Conservation (phyloP, 2,329 filamentous ascomycete genomes). For the Aspergillus pseudoterreus region DNA sequence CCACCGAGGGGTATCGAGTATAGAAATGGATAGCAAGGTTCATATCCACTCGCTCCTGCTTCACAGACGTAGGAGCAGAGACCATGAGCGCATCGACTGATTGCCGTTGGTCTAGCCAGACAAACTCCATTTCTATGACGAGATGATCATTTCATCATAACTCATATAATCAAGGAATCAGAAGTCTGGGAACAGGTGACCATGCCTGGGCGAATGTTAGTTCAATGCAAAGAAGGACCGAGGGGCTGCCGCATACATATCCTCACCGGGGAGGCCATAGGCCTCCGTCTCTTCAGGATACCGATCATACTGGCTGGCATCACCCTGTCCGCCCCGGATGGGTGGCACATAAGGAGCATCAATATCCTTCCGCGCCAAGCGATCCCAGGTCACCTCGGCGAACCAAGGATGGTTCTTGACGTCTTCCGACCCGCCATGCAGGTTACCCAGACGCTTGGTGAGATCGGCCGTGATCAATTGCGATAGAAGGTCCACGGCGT, state of each 20-base stretch:
- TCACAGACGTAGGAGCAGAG: not conserved
- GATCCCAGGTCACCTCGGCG: constrained; percentile 94
- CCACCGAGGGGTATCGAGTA: constrained; percentile 5
- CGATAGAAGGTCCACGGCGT: constrained; percentile 88
- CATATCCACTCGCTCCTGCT: not conserved
- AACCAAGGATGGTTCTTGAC: constrained; percentile 98
- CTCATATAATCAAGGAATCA: constrained; percentile 41
- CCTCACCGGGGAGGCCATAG: constrained; percentile 74
- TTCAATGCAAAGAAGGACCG: not conserved
- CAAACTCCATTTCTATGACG: constrained; percentile 9
- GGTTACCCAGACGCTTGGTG: constrained; percentile 89
- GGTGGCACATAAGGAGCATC: constrained; percentile 97
- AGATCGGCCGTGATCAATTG: constrained; percentile 91
- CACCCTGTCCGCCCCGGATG: constrained; percentile 86
- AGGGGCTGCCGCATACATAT: constrained; percentile 66
- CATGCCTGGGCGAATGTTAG: constrained; percentile 53
- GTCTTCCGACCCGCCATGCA: constrained; percentile 85
- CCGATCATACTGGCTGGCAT: constrained; percentile 96
- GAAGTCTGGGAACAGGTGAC: constrained; percentile 73
- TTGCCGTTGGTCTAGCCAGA: constrained; percentile 1
- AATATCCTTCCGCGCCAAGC: constrained; percentile 90
- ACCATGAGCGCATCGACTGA: not conserved
- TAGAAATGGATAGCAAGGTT: constrained; percentile 2
- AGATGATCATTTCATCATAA: constrained; percentile 30
- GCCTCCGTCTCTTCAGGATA: constrained; percentile 95